These are phyloP conservation scores for Mycosphaerella arachidis DNA, from an alignment of 2,329 filamentous ascomycete genomes.

Conservation along the genomic window DNA sequence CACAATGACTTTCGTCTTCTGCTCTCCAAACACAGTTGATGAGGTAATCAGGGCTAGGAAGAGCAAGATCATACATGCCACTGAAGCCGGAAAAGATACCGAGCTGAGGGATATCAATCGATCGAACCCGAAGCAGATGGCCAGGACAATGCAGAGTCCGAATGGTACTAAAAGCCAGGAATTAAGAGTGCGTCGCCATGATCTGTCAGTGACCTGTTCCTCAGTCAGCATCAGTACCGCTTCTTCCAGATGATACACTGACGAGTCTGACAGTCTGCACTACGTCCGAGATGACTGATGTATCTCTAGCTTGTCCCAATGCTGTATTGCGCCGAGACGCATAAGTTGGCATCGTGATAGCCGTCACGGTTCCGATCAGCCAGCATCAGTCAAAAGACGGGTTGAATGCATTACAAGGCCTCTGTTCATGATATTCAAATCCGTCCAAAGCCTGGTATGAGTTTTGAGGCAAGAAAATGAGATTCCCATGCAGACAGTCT, in stretches of 20 bases:
- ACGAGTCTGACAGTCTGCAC: too few species aligned
- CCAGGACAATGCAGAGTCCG: slow-evolving; percentile 37
- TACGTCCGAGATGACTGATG: too few species aligned
- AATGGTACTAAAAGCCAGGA: slow-evolving; percentile 51
- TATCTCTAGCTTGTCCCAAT: too few species aligned
- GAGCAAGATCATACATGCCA: slow-evolving; percentile 54
- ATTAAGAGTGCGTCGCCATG: slow-evolving; percentile 23
- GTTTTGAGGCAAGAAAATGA: neutral
- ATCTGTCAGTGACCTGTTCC: neutral
- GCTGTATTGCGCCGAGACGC: too few species aligned
- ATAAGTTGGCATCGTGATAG: too few species aligned
- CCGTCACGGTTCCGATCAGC: too few species aligned
- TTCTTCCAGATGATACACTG: neutral
- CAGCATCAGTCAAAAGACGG: too few species aligned
- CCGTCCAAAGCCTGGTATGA: too few species aligned
- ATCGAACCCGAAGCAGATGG: slow-evolving; percentile 41
- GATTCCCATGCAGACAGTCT: neutral
- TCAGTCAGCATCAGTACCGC: neutral
- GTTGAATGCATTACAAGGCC: too few species aligned
- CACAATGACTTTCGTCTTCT: slow-evolving; percentile 47
- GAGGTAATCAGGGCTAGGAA: slow-evolving; percentile 49
- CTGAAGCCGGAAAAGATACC: slow-evolving; percentile 56
- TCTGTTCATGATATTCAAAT: too few species aligned
- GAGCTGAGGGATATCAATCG: slow-evolving; percentile 42
- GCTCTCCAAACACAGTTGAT: slow-evolving; percentile 47